Evolutionary conservation across 345 rosid species (phyloP).

Genomic region (Fremontodendron californicum): DNA sequence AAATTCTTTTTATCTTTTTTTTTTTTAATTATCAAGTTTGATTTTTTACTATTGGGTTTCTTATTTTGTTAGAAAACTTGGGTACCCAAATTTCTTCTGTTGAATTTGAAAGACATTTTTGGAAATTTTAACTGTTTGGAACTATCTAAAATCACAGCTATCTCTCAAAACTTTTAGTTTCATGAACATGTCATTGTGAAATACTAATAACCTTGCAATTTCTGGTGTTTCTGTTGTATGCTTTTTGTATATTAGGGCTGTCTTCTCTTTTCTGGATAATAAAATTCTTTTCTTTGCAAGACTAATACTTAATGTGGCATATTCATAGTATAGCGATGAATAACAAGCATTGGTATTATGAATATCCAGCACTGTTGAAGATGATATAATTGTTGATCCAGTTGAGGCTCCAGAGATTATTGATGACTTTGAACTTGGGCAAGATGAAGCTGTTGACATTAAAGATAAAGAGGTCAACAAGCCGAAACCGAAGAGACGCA

Average conservation of each 20-base stretch:
- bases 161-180: not conserved
- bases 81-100: not conserved
- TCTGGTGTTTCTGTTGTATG: not conserved
- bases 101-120: not conserved
- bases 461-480: slow-evolving; percentile 80
- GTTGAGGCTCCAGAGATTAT: no score
- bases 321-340: not conserved
- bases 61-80: not conserved
- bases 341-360: not conserved
- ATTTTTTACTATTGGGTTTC: not conserved
- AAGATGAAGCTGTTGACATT: no score
- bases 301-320: not conserved
- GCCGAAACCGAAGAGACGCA: slow-evolving; percentile 65
- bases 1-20: not conserved
- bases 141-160: not conserved
- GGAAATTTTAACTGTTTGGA: not conserved
- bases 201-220: not conserved
- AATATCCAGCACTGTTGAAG: no score
- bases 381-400: no score
- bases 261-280: not conserved
- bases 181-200: not conserved
- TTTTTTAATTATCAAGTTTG: not conserved
- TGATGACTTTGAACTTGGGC: no score
- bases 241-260: not conserved
- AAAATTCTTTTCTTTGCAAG: not conserved